phyloP scores from a whole-genome alignment of 108 stramenopile genomes.

The Skeletonema menzelii region DNA sequence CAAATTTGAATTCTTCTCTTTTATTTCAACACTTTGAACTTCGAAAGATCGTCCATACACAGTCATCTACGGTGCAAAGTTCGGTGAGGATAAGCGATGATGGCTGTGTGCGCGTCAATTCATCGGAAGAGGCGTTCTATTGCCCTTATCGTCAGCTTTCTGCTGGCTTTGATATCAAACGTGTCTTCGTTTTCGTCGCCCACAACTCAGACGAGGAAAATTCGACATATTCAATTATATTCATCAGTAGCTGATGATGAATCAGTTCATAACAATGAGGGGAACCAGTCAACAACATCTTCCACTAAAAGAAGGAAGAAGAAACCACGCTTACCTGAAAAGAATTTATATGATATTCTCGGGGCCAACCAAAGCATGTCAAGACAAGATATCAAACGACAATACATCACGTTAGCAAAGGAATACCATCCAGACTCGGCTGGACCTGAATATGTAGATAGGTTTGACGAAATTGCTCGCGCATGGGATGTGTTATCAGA shows the following conservation, averaged over 20 bases:
- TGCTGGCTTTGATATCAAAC: background rate
- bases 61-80: too few relatives aligned
- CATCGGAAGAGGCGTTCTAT: background rate
- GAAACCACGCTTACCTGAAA: background rate
- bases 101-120: background rate
- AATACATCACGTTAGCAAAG: constrained; percentile 60
- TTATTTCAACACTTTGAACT: too few relatives aligned
- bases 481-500: constrained; percentile 75
- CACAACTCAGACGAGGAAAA: background rate
- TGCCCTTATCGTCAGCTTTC: background rate
- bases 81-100: too few relatives aligned
- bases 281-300: background rate
- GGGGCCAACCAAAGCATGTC: constrained; percentile 55
- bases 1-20: too few relatives aligned
- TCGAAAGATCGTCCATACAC: too few relatives aligned
- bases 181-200: background rate
- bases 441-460: background rate
- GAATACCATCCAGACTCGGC: constrained; percentile 67
- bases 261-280: background rate
- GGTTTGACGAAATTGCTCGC: constrained; percentile 65
- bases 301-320: background rate
- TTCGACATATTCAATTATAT: background rate
- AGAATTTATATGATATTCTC: constrained; percentile 67
- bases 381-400: constrained; percentile 59
- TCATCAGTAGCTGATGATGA: background rate